These are phyloP conservation scores for Aspergillus affinis DNA, from an alignment of 495 filamentous ascomycete genomes.

Conservation along the genomic window DNA sequence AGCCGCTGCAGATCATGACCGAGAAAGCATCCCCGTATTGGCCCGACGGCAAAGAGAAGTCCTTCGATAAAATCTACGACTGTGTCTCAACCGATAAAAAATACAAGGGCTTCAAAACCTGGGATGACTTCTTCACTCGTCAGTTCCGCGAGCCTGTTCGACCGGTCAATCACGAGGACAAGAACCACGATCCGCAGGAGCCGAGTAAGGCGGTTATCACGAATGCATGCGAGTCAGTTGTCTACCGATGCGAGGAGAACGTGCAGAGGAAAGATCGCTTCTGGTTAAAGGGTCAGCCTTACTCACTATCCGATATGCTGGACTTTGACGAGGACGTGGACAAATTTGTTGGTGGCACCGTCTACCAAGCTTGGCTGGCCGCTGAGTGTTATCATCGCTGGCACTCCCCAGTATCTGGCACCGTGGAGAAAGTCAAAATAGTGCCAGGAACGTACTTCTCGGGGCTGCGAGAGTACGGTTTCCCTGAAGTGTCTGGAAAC, in stretches of 20 bases:
- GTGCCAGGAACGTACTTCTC: slow-evolving; percentile 60
- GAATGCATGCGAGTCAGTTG: slow-evolving; percentile 58
- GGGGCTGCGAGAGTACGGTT: slow-evolving; percentile 47
- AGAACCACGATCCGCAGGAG: neutral
- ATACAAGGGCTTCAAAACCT: slow-evolving; percentile 54
- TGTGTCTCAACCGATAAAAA: slow-evolving; percentile 44
- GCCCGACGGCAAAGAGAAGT: neutral
- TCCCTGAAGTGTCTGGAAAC: slow-evolving; percentile 13
- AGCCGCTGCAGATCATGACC: neutral
- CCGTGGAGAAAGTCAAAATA: slow-evolving; percentile 39
- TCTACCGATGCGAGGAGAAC: neutral
- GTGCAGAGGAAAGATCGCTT: slow-evolving; percentile 34
- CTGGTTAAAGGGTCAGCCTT: slow-evolving; percentile 64
- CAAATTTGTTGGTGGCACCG: slow-evolving; percentile 49
- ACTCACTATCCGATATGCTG: slow-evolving; percentile 57
- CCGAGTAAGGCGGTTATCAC: slow-evolving; percentile 38
- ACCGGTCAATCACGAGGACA: slow-evolving; percentile 45
- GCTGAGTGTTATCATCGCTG: slow-evolving; percentile 59
- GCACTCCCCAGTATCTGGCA: slow-evolving; percentile 56
- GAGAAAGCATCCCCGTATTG: neutral
- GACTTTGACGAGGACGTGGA: slow-evolving; percentile 36
- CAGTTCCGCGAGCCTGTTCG: slow-evolving; percentile 45
- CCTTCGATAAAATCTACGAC: slow-evolving; percentile 7
- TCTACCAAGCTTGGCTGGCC: slow-evolving; percentile 59
- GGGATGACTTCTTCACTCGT: slow-evolving; percentile 69